These are phyloP conservation scores for Cicer cuneatum DNA, from an alignment of 306 rosid species.

Conservation along the genomic window DNA sequence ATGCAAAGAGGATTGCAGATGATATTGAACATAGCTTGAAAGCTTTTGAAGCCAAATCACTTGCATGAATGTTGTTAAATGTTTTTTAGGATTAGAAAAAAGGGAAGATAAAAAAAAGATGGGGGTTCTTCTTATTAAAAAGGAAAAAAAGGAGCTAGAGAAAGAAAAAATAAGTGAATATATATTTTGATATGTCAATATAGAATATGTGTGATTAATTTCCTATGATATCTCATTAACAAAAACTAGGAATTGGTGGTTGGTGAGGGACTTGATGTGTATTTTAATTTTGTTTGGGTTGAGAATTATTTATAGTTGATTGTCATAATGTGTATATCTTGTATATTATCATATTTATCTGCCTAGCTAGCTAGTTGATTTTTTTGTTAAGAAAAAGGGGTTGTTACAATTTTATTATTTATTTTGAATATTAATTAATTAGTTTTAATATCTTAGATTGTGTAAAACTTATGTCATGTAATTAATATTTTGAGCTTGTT, in stretches of 20 bases:
- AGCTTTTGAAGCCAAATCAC: conserved; percentile 51
- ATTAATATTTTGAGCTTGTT: conserved; percentile 11
- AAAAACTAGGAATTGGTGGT: conserved; percentile 36
- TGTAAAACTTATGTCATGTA: conserved; percentile 2
- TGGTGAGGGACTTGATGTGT: conserved; percentile 28
- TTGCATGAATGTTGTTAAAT: conserved; percentile 38
- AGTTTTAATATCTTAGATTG: neutral
- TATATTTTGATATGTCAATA: conserved; percentile 7
- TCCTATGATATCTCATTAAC: conserved; percentile 45
- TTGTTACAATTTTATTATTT: neutral
- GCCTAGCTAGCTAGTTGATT: conserved; percentile 45
- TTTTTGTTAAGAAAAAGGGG: conserved; percentile 22
- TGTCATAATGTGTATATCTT: conserved; percentile 45
- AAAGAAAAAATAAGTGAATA: conserved; percentile 26
- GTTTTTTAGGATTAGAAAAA: conserved; percentile 30
- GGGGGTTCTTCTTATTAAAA: conserved; percentile 31
- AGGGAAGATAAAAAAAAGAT: neutral
- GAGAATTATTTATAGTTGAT: conserved; percentile 39
- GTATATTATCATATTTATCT: conserved; percentile 47
- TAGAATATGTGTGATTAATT: conserved; percentile 29
- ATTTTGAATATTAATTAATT: conserved; percentile 8
- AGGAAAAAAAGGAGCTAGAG: conserved; percentile 30
- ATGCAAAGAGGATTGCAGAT: conserved; percentile 77
- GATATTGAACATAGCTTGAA: conserved; percentile 71
- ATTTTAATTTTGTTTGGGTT: conserved; percentile 38